Conservation (phyloP, 352 stramenopile species). For the Pythium brachiatum region DNA sequence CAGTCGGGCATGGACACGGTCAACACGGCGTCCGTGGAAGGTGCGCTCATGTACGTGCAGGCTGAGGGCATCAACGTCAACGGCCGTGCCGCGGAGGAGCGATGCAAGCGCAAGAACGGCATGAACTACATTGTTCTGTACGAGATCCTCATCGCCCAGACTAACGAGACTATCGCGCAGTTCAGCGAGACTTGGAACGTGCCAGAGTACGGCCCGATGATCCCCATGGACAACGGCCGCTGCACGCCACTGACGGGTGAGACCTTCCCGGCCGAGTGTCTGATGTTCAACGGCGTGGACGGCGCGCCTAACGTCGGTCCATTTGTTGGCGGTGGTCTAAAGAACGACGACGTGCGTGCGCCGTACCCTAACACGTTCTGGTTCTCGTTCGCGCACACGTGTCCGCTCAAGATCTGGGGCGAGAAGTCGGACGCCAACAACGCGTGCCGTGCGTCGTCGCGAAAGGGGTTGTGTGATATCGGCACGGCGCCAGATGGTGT, state of each 20-base stretch:
- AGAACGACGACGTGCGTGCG: slow-evolving; percentile 24
- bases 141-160: slow-evolving; percentile 45
- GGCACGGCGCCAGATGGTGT: slow-evolving; percentile 62
- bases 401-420: slow-evolving; percentile 46
- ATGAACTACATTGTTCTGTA: slow-evolving; percentile 54
- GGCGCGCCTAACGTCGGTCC: slow-evolving; percentile 42
- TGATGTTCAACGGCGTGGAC: slow-evolving; percentile 43
- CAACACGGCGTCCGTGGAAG: slow-evolving; percentile 72
- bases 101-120: slow-evolving; percentile 54
- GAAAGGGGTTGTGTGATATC: slow-evolving; percentile 61
- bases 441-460: slow-evolving; percentile 40
- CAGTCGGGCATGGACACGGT: slow-evolving; percentile 59
- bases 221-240: slow-evolving; percentile 37
- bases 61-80: slow-evolving; percentile 75
- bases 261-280: slow-evolving; percentile 36
- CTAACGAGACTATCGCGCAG: slow-evolving; percentile 44
- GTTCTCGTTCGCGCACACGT: slow-evolving; percentile 44
- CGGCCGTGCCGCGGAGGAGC: slow-evolving; percentile 36
- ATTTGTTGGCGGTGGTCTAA: slow-evolving; percentile 46
- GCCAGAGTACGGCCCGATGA: slow-evolving; percentile 43
- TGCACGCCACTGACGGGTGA: slow-evolving; percentile 34
- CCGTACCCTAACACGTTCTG: slow-evolving; percentile 32
- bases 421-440: slow-evolving; percentile 47
- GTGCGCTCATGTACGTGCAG: slow-evolving; percentile 79
- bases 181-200: slow-evolving; percentile 33